Percentiles rank a stretch among this genome's conserved stretches.
These are phyloP conservation scores for Cordia subcordata DNA, from an alignment of 257 asterid species.

Conservation along the genomic window DNA sequence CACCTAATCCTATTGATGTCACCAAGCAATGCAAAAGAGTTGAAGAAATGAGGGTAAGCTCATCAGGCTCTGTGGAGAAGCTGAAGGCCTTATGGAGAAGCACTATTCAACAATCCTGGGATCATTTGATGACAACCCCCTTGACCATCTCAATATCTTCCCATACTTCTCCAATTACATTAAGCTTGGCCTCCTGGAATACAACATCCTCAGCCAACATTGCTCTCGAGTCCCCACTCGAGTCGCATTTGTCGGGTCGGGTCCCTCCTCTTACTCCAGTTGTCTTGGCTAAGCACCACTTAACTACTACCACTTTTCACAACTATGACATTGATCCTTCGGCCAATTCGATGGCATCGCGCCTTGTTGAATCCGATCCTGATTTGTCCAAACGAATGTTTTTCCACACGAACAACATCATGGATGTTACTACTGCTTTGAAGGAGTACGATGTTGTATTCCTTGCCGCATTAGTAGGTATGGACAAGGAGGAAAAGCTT, in stretches of 20 bases:
- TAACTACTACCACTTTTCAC: conserved; percentile 44
- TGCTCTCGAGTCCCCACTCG: conserved; percentile 21
- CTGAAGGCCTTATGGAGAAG: conserved; percentile 71
- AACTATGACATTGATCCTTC: conserved; percentile 60
- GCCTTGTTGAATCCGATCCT: conserved; percentile 42
- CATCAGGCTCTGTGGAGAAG: conserved; percentile 62
- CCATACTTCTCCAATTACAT: conserved; percentile 78
- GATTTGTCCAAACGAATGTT: conserved; percentile 52
- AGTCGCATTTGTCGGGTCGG: conserved; percentile 80
- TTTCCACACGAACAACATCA: conserved; percentile 51
- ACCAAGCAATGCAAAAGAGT: conserved; percentile 48
- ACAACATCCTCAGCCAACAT: conserved; percentile 48
- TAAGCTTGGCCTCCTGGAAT: conserved; percentile 57
- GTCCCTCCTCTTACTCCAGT: conserved; percentile 90
- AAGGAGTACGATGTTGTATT: conserved; percentile 67
- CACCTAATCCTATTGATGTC: conserved; percentile 60
- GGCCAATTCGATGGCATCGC: conserved; percentile 58
- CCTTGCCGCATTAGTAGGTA: conserved; percentile 84
- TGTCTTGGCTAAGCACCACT: conserved; percentile 63
- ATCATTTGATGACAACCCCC: conserved; percentile 41
- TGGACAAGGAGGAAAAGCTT: conserved; percentile 64
- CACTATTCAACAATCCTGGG: conserved; percentile 57
- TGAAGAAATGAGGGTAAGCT: conserved; percentile 60
- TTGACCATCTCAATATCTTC: conserved; percentile 50
- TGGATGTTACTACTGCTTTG: conserved; percentile 42